Percentiles rank a stretch among this genome's conserved stretches.
These are phyloP conservation scores for Clonostachys byssicola DNA, from an alignment of 2,329 filamentous ascomycete genomes.

Conservation along the genomic window DNA sequence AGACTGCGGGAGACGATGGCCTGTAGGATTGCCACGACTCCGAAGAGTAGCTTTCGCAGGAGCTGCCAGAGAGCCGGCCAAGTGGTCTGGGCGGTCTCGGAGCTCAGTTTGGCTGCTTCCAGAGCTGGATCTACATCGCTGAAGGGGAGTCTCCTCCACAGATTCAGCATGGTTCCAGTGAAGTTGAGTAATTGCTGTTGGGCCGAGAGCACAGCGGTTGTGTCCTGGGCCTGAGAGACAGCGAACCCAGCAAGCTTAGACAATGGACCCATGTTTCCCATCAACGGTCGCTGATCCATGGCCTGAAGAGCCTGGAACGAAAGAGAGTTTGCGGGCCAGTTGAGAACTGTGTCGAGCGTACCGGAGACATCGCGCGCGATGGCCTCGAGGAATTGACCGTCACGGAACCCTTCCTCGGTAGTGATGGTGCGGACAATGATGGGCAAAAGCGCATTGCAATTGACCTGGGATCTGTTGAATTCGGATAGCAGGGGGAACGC, in stretches of 20 bases:
- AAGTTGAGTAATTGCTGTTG: constrained; percentile 66
- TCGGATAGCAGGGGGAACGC: constrained; percentile 69
- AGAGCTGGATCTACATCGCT: constrained; percentile 68
- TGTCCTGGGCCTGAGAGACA: constrained; percentile 47
- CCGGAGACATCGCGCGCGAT: constrained; percentile 65
- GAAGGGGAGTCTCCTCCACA: constrained; percentile 73
- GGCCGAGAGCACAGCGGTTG: constrained; percentile 37
- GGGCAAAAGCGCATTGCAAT: constrained; percentile 69
- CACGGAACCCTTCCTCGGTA: constrained; percentile 69
- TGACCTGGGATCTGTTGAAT: constrained; percentile 49
- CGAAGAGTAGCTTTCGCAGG: constrained; percentile 72
- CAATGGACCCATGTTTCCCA: constrained; percentile 63
- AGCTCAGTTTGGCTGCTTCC: constrained; percentile 58
- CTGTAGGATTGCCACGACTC: constrained; percentile 69
- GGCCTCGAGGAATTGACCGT: constrained; percentile 68
- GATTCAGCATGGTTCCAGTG: constrained; percentile 58
- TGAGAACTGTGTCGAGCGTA: constrained; percentile 35
- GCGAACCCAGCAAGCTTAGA: constrained; percentile 62
- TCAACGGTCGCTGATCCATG: constrained; percentile 56
- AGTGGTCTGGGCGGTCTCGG: constrained; percentile 62
- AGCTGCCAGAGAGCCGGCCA: constrained; percentile 72
- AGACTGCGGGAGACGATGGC: constrained; percentile 64
- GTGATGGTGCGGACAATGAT: constrained; percentile 64
- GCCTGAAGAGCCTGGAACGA: constrained; percentile 57
- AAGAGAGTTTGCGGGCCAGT: constrained; percentile 58